These are phyloP conservation scores for Aureobasidium sp. DNA, from an alignment of 2,329 filamentous ascomycete species.

Conservation along the genomic window DNA sequence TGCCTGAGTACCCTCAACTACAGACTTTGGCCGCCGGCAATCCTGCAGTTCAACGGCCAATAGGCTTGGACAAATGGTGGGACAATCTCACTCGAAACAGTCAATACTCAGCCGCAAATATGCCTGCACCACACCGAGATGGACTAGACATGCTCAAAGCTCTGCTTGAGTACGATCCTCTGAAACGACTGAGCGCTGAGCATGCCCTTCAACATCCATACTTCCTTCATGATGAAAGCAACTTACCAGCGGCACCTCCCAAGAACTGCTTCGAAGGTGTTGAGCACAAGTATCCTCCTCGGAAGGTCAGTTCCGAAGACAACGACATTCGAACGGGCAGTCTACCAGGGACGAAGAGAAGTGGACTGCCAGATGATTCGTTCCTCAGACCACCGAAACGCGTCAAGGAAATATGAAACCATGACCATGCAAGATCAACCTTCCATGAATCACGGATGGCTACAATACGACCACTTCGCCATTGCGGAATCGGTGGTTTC, in stretches of 20 bases:
- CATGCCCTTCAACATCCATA: conserved; percentile 86
- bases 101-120: conserved; percentile 31
- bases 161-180: conserved; percentile 86
- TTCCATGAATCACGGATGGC: too few species aligned
- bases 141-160: conserved; percentile 67
- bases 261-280: conserved; percentile 88
- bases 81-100: conserved; percentile 39
- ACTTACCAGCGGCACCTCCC: conserved; percentile 32
- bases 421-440: not conserved
- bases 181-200: conserved; percentile 77
- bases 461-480: not conserved
- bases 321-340: conserved; percentile 91
- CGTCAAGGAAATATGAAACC: conserved; percentile 36
- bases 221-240: conserved; percentile 47
- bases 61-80: conserved; percentile 61
- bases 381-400: conserved; percentile 51
- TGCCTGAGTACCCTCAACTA: conserved; percentile 65
- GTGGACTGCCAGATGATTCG: conserved; percentile 72
- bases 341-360: conserved; percentile 83
- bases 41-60: conserved; percentile 42
- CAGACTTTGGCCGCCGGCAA: conserved; percentile 33
- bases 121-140: conserved; percentile 50
- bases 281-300: conserved; percentile 79
- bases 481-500: not conserved
- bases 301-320: conserved; percentile 86